phyloP scores from a whole-genome alignment of 768 basidiomycete species.

The Russula ochroleuca region DNA sequence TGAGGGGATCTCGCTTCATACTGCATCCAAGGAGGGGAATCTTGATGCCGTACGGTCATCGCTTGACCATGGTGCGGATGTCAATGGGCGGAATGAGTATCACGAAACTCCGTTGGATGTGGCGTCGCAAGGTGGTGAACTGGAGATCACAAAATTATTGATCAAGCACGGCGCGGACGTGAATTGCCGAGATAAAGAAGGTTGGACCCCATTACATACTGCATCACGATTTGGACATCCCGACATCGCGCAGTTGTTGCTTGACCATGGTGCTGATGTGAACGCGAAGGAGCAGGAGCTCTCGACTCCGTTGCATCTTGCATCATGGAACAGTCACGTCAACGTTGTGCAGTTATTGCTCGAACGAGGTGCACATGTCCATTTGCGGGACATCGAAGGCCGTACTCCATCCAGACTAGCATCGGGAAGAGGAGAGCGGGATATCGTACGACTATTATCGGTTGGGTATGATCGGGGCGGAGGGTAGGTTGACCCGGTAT shows the following conservation, averaged over 20 bases:
- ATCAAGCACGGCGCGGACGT: conserved; percentile 7
- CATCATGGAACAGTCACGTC: not conserved
- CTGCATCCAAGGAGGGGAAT: not conserved
- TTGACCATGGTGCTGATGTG: not conserved
- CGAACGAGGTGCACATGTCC: not conserved
- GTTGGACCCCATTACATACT: not conserved
- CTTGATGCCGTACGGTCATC: not conserved
- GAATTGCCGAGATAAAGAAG: not conserved
- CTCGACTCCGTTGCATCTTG: not conserved
- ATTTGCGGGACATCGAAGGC: not conserved
- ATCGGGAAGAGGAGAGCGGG: not conserved
- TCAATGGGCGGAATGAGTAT: not conserved
- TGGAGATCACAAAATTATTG: not conserved
- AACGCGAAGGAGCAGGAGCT: not conserved
- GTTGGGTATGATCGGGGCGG: no score
- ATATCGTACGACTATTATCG: not conserved
- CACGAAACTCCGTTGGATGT: not conserved
- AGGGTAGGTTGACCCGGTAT: no score
- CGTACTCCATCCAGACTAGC: not conserved
- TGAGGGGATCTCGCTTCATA: not conserved
- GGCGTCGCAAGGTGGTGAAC: not conserved
- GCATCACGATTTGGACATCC: not conserved
- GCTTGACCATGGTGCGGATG: not conserved
- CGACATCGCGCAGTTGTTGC: not conserved
- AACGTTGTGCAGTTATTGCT: not conserved